Evolutionary conservation across 176 grass and related monocot genomes (phyloP), one percentile per base, ranked within the genome.

Genomic region (Hsuehochloa calcarea): DNA sequence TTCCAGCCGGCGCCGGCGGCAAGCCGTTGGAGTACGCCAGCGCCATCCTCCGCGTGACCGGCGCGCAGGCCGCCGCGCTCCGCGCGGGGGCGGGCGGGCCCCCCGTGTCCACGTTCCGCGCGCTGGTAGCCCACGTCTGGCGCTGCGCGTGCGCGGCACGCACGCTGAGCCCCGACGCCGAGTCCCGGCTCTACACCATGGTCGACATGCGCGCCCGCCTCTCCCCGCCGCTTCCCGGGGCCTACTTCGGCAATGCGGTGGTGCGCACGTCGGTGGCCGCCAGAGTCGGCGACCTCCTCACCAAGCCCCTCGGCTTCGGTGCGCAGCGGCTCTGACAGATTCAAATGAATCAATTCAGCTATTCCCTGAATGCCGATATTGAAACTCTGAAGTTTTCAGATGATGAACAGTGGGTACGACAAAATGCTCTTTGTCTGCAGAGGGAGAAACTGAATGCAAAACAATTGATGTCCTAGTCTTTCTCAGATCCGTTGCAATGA

Each of bases 211-310:
- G 90, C 41, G 44, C 6, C 1, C 87, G 90, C 43, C 74, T 93
- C 13, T 17, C 5, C 13, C 91, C 88, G 19, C 74, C 80, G 54
- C 91, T 92, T 2, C 87, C 84, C 12, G 49, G 61, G 4, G 22
- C 52, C 31, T 93, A 90, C 85, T 90, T 93, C 85, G 88, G 91
- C 76, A 90, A 90, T 72, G 80, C 88, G 64, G 74, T 93, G 35
- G 63, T 44, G 72, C 84, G 80, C 35, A 52, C 84, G 40, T 87
- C 91, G 4, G 52, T 38, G 25, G 35, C 55, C 13, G 88, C 85
- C 0, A 74, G 54, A 19, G 88, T 84, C 4, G 88, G 91, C 10
- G 88, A 90, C 68, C 62, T 92, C 1, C 80, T 84, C 2, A 0
- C 10, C 43, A 15, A 1, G 62, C 45, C 58, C 27, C 65, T 87